phyloP scores from a whole-genome alignment of 345 rosid genomes.

The Cochlearia excelsa region DNA sequence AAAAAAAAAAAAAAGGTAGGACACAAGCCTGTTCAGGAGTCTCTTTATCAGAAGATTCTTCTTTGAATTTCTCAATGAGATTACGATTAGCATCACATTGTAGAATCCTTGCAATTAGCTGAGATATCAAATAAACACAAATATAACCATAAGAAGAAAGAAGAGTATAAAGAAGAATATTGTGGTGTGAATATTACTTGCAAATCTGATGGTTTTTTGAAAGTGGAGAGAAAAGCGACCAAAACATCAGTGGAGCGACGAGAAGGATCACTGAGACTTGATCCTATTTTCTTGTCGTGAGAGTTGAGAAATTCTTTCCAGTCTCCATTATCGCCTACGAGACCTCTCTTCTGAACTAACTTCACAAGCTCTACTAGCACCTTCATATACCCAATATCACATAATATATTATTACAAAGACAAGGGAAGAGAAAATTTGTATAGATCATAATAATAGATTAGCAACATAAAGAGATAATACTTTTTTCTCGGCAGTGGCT shows the following conservation, averaged over 20 bases:
- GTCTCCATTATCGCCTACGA: constrained; percentile 51
- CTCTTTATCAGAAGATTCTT: constrained; percentile 42
- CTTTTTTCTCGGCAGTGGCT: constrained; percentile 39
- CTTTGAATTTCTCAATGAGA: constrained; percentile 38
- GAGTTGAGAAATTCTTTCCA: constrained; percentile 71
- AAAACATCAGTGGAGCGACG: constrained; percentile 52
- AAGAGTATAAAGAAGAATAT: not conserved
- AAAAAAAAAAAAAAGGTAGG: not conserved
- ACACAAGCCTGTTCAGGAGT: constrained; percentile 60
- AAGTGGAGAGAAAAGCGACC: constrained; percentile 58
- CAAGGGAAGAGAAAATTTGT: not conserved
- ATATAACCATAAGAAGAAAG: not conserved
- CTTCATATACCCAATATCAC: constrained; percentile 28
- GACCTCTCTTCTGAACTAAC: constrained; percentile 53
- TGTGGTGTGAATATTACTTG: constrained; percentile 40
- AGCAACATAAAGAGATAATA: constrained; percentile 5
- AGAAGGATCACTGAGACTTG: constrained; percentile 67
- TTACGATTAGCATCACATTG: constrained; percentile 46
- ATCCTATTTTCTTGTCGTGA: constrained; percentile 53
- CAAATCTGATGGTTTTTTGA: constrained; percentile 43
- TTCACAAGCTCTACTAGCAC: constrained; percentile 67
- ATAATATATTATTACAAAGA: not conserved
- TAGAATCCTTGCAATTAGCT: constrained; percentile 50
- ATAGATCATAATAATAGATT: not conserved
- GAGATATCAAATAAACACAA: not conserved